phyloP scores from a whole-genome alignment of 2,329 filamentous ascomycete species.

The Dactylella cylindrospora region DNA sequence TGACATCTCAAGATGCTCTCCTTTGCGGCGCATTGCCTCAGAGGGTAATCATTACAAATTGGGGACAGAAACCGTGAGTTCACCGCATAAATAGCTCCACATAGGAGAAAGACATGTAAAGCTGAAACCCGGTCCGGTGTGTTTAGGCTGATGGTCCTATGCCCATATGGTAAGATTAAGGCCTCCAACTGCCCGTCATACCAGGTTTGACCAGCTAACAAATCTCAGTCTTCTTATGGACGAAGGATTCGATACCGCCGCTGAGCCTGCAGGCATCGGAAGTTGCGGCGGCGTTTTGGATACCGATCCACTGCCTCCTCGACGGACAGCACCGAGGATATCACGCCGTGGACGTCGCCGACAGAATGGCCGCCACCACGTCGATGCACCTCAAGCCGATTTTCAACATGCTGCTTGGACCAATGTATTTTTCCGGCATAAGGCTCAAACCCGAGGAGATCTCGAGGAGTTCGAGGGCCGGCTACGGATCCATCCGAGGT shows the following conservation, averaged over 20 bases:
- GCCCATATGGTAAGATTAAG: conserved; percentile 53
- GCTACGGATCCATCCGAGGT: conserved; percentile 56
- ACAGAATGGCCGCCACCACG: conserved; percentile 61
- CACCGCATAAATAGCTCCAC: background rate
- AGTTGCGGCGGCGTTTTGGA: conserved; percentile 70
- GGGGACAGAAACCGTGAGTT: conserved; percentile 65
- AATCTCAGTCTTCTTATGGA: conserved; percentile 64
- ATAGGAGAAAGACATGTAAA: background rate
- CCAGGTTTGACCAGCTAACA: background rate
- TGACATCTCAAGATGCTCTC: conserved; percentile 19
- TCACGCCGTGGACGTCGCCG: conserved; percentile 65
- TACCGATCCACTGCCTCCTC: conserved; percentile 64
- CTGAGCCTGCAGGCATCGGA: conserved; percentile 68
- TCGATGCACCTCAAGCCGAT: conserved; percentile 60
- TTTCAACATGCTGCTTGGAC: conserved; percentile 61
- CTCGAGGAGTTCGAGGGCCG: conserved; percentile 61
- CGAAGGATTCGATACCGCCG: conserved; percentile 59
- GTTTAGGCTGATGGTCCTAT: conserved; percentile 66
- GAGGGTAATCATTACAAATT: conserved; percentile 61
- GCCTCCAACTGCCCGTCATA: background rate
- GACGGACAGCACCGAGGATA: conserved; percentile 63
- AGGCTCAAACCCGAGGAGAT: conserved; percentile 62
- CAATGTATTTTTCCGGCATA: conserved; percentile 69
- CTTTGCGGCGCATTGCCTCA: conserved; percentile 37
- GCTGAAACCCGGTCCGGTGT: conserved; percentile 4